Evolutionary conservation across 176 grass and related monocot genomes (phyloP).

Genomic region (Juncus inflexus): DNA sequence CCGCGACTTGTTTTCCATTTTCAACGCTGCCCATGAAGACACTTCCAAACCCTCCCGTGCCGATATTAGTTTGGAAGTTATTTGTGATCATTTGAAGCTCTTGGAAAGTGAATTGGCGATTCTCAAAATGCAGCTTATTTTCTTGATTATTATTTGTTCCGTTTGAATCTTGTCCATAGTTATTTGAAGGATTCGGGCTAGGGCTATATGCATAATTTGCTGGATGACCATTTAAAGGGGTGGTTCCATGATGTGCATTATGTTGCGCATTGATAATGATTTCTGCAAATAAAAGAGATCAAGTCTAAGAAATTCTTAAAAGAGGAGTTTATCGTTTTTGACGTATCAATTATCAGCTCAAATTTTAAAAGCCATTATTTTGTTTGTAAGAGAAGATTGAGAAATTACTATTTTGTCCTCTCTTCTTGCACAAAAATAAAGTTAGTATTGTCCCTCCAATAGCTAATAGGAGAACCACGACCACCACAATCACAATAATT

Average conservation of each 20-base stretch:
- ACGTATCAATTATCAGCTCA: too few relatives aligned
- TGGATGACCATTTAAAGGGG: not conserved
- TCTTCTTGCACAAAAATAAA: too few relatives aligned
- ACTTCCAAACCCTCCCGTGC: slow-evolving; percentile 23
- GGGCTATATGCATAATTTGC: not conserved
- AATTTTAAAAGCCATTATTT: not conserved
- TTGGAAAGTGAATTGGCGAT: slow-evolving; percentile 10
- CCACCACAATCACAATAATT: not conserved
- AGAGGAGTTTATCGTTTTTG: too few relatives aligned
- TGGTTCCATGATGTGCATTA: not conserved
- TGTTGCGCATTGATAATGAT: not conserved
- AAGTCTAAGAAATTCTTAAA: not conserved
- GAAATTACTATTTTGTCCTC: not conserved
- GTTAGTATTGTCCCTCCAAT: not conserved
- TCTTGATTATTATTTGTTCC: not conserved
- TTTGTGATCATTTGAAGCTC: slow-evolving; percentile 14
- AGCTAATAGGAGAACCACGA: not conserved
- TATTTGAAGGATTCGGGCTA: not conserved
- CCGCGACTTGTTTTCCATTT: slow-evolving; percentile 29
- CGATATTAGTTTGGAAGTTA: slow-evolving; percentile 16
- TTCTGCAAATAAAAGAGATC: not conserved
- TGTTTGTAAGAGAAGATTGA: not conserved
- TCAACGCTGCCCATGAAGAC: slow-evolving; percentile 14
- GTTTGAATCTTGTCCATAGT: not conserved
- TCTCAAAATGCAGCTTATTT: not conserved